Percentiles rank a stretch among this genome's conserved stretches.
Conservation (phyloP, 2,329 filamentous ascomycete genomes). For the Blumeriella jaapii region DNA sequence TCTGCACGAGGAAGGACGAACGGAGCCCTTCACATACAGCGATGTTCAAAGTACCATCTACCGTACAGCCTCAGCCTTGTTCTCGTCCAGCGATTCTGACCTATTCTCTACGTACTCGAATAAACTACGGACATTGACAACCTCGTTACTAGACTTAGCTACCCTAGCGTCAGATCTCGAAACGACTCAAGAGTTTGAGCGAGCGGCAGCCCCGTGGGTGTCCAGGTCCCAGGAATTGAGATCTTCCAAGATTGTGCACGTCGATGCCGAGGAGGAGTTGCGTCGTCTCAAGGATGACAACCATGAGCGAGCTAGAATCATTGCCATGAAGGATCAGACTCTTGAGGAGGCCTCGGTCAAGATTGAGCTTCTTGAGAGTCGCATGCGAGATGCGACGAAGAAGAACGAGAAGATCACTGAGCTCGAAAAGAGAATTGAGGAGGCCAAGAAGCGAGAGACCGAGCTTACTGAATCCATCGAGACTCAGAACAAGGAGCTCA, state of each 20-base stretch:
- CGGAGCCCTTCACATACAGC: conserved; percentile 51
- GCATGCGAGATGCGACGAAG: conserved; percentile 72
- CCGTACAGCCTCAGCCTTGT: conserved; percentile 39
- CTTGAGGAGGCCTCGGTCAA: conserved; percentile 82
- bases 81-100: conserved; percentile 50
- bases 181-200: conserved; percentile 70
- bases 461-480: conserved; percentile 52
- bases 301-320: conserved; percentile 60
- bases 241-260: conserved; percentile 66
- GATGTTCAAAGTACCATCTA: conserved; percentile 57
- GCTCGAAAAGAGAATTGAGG: conserved; percentile 48
- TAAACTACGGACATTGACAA: conserved; percentile 53
- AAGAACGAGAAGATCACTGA: conserved; percentile 60
- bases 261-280: conserved; percentile 79
- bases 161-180: conserved; percentile 58
- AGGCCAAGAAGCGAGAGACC: conserved; percentile 37
- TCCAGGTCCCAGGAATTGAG: conserved; percentile 71
- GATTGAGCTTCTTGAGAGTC: conserved; percentile 82
- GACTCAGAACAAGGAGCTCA: conserved; percentile 55
- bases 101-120: conserved; percentile 57
- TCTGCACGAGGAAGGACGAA: conserved; percentile 60
- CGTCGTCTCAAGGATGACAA: conserved; percentile 70
- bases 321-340: conserved; percentile 66
- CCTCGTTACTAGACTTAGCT: conserved; percentile 58
- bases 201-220: conserved; percentile 67